Evolutionary conservation across 352 stramenopile genomes (phyloP).

Genomic region (Detonula confervacea): DNA sequence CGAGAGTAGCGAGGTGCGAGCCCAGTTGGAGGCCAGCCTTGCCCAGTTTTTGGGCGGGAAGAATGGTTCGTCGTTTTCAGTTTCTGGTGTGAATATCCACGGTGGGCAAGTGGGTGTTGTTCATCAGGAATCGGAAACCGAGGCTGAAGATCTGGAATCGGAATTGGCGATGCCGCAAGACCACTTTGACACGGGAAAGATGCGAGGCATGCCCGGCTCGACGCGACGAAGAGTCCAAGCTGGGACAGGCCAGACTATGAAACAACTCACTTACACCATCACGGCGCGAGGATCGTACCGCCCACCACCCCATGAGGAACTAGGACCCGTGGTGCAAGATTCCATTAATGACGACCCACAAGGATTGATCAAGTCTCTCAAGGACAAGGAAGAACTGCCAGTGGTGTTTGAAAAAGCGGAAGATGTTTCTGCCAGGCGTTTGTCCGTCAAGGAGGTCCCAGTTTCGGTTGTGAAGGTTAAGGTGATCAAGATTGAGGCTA

Average conservation of each 20-base stretch:
- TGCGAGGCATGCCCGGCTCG: no score
- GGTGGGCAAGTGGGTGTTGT: not conserved
- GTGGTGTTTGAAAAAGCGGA: slow-evolving; percentile 25
- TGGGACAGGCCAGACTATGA: no score
- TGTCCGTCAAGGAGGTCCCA: slow-evolving; percentile 23
- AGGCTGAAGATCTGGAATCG: not conserved
- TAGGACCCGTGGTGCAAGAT: slow-evolving; percentile 34
- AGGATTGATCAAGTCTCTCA: slow-evolving; percentile 17
- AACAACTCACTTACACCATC: slow-evolving; percentile 39
- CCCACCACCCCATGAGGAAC: slow-evolving; percentile 42
- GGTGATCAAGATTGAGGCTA: not conserved
- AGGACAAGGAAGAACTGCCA: slow-evolving; percentile 18
- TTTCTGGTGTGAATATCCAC: slow-evolving; percentile 10
- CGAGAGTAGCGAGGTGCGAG: not conserved
- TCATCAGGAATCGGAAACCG: no score
- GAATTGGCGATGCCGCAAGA: not conserved
- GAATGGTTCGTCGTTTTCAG: not conserved
- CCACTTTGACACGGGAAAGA: no score
- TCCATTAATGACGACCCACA: slow-evolving; percentile 45
- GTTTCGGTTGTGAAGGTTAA: not conserved
- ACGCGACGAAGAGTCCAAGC: no score
- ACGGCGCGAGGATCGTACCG: slow-evolving; percentile 33
- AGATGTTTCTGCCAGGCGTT: slow-evolving; percentile 13
- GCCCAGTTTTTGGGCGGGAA: not conserved
- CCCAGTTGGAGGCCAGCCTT: not conserved